These are phyloP conservation scores for Clarireedia monteithiana DNA, from an alignment of 2,329 filamentous ascomycete genomes.

Conservation along the genomic window DNA sequence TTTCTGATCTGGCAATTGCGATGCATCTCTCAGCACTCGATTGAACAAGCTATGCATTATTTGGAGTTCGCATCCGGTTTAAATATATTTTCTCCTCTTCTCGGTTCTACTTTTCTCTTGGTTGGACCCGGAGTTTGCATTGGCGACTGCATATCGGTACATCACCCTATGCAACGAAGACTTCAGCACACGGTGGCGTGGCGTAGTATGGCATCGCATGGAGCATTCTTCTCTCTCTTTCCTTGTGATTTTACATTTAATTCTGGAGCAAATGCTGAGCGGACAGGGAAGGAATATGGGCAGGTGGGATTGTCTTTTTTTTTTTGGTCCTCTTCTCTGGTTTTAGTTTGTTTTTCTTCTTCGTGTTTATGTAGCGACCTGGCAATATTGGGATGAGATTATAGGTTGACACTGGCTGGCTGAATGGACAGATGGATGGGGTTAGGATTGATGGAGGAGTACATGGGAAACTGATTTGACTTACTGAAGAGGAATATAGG, in stretches of 20 bases:
- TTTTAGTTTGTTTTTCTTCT: no score
- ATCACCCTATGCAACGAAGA: neutral
- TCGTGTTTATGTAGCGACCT: no score
- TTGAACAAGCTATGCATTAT: neutral
- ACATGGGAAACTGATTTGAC: neutral
- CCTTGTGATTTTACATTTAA: neutral
- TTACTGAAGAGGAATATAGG: neutral
- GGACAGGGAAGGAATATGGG: neutral
- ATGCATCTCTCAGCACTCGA: neutral
- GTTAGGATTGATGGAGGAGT: neutral
- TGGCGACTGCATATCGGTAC: neutral
- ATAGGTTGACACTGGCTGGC: neutral
- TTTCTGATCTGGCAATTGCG: neutral
- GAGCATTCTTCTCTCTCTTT: neutral
- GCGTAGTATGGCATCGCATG: neutral
- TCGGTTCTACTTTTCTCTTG: no score
- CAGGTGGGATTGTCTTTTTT: neutral
- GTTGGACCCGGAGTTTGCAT: no score
- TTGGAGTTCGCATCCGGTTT: neutral
- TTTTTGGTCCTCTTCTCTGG: neutral
- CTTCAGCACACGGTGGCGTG: neutral
- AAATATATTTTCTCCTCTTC: no score
- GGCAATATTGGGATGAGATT: neutral
- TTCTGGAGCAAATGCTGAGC: neutral
- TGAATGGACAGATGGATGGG: neutral